Percentiles rank a stretch among this genome's conserved stretches.
phyloP scores from a whole-genome alignment of 352 stramenopile genomes.

The Pythium angustatum region DNA sequence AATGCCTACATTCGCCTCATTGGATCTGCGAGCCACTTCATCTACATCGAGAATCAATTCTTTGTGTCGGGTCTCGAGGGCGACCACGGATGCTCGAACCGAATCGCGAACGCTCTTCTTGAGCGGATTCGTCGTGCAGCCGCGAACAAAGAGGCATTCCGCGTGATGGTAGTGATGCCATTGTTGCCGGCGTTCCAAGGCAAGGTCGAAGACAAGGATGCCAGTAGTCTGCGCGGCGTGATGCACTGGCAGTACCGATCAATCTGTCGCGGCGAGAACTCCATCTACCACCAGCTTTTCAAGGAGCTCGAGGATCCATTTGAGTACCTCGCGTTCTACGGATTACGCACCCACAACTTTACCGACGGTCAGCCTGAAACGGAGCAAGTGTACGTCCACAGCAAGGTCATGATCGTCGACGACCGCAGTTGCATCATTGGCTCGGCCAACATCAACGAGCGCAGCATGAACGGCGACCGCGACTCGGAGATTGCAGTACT shows the following conservation, averaged over 20 bases:
- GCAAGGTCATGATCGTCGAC: conserved; percentile 91
- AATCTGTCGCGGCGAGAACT: conserved; percentile 80
- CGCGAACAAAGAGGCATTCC: conserved; percentile 83
- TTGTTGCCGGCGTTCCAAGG: conserved; percentile 81
- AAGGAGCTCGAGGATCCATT: conserved; percentile 81
- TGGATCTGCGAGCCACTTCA: conserved; percentile 78
- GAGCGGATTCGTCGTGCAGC: conserved; percentile 74
- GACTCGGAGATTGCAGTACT: conserved; percentile 88
- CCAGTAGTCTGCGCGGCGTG: conserved; percentile 77
- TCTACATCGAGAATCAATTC: conserved; percentile 94
- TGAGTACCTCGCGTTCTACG: conserved; percentile 89
- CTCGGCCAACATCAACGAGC: conserved; percentile 88
- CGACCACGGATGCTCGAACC: conserved; percentile 77
- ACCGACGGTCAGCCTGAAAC: conserved; percentile 49
- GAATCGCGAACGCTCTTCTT: conserved; percentile 79
- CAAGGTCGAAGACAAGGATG: conserved; percentile 77
- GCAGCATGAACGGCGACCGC: conserved; percentile 83
- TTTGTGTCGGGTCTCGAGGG: conserved; percentile 87
- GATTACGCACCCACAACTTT: conserved; percentile 62
- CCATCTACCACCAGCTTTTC: conserved; percentile 80
- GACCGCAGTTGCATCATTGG: conserved; percentile 80
- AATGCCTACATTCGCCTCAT: conserved; percentile 91
- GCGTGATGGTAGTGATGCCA: conserved; percentile 85
- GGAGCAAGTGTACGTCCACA: conserved; percentile 89
- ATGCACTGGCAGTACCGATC: conserved; percentile 90